phyloP scores from a whole-genome alignment of 179 eudicot species.

The Spergularia azorica region DNA sequence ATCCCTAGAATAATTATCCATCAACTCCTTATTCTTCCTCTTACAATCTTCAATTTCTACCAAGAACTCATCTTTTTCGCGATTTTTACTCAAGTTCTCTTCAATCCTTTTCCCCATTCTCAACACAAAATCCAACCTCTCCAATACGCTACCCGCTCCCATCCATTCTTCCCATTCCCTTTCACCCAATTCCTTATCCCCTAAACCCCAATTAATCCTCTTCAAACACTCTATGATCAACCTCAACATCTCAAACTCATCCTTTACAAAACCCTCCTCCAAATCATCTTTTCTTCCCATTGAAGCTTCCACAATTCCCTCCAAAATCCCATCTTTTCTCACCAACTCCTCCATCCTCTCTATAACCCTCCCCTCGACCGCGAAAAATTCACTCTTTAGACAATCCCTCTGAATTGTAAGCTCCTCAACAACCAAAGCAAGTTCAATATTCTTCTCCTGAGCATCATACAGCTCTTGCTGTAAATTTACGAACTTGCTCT shows the following conservation, averaged over 20 bases:
- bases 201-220: slow-evolving; percentile 31
- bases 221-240: slow-evolving; percentile 40
- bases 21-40: slow-evolving; percentile 11
- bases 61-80: slow-evolving; percentile 31
- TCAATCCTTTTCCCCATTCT: slow-evolving; percentile 33
- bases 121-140: slow-evolving; percentile 32
- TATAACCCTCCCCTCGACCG: slow-evolving; percentile 7
- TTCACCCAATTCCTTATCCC: slow-evolving; percentile 23
- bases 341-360: too few species aligned
- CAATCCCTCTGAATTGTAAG: slow-evolving; percentile 30
- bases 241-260: slow-evolving; percentile 20
- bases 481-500: slow-evolving; percentile 24
- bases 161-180: slow-evolving; percentile 13
- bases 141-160: slow-evolving; percentile 11
- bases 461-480: slow-evolving; percentile 28
- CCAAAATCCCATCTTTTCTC: too few species aligned
- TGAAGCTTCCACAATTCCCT: too few species aligned
- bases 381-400: slow-evolving; percentile 22
- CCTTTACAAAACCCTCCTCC: slow-evolving; percentile 17
- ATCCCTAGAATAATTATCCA: background rate
- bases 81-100: slow-evolving; percentile 32
- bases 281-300: slow-evolving; percentile 13
- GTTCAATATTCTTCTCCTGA: slow-evolving; percentile 21
- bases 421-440: slow-evolving; percentile 28
- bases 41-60: slow-evolving; percentile 21